These are phyloP conservation scores for Selaginella tamariscina DNA, from an alignment of 75 land plant genomes.

Conservation along the genomic window DNA sequence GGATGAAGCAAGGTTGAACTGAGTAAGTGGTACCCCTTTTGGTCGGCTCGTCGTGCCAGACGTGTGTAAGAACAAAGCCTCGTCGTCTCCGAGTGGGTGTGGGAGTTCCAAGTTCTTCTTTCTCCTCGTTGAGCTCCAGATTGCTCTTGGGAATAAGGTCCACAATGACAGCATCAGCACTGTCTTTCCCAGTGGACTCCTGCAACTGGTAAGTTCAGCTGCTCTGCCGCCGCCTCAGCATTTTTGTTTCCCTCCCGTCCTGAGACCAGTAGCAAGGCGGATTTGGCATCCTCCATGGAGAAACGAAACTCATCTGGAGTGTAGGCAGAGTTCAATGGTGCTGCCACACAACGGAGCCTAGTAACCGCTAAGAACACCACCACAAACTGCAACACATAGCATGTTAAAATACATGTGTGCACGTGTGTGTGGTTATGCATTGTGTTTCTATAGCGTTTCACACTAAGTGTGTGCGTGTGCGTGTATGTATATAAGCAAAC, in stretches of 20 bases:
- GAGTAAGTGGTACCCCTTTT: conserved; percentile 88
- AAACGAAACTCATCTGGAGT: conserved; percentile 86
- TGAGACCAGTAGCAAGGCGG: conserved; percentile 54
- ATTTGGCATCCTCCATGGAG: conserved; percentile 65
- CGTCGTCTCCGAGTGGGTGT: conserved; percentile 34
- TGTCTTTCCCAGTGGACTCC: conserved; percentile 29
- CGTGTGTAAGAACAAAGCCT: conserved; percentile 93
- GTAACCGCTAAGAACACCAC: conserved; percentile 72
- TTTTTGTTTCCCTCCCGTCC: conserved; percentile 37
- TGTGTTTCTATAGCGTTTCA: too few species aligned
- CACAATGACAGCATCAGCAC: background rate
- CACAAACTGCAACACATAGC: conserved; percentile 45
- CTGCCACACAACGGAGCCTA: conserved; percentile 61
- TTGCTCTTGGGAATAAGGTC: background rate
- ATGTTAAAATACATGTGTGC: background rate
- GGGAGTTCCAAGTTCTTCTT: background rate
- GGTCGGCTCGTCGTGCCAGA: conserved; percentile 97
- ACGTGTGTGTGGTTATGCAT: too few species aligned
- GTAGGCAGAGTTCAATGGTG: conserved; percentile 83
- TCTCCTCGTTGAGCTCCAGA: background rate
- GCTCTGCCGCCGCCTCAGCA: conserved; percentile 67
- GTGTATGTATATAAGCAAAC: too few species aligned
- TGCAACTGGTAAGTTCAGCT: conserved; percentile 42
- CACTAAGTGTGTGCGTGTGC: too few species aligned
- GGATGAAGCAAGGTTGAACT: conserved; percentile 67